Evolutionary conservation across 2,329 filamentous ascomycete species (phyloP).

Genomic region (Aspergillus sp.): DNA sequence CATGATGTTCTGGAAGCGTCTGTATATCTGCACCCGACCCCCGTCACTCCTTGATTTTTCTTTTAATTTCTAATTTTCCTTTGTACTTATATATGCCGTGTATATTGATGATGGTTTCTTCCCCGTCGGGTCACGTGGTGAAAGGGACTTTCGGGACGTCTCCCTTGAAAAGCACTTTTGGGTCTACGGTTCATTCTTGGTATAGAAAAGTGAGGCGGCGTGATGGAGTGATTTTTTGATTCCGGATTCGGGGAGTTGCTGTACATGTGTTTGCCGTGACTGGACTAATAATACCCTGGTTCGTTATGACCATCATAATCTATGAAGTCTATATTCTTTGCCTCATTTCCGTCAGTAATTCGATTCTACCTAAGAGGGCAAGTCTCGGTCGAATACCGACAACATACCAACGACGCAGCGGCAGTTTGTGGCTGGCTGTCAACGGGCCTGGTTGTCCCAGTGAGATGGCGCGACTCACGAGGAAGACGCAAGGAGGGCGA

Average conservation of each 20-base stretch:
- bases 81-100: slow-evolving; percentile 22
- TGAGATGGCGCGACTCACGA: slow-evolving; percentile 10
- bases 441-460: slow-evolving; percentile 4
- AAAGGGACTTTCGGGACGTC: neutral
- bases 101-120: slow-evolving; percentile 11
- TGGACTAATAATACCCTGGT: slow-evolving; percentile 23
- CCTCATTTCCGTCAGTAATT: neutral
- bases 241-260: slow-evolving; percentile 3
- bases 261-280: slow-evolving; percentile 18
- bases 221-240: slow-evolving; percentile 4
- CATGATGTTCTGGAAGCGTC: slow-evolving; percentile 17
- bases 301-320: slow-evolving; percentile 7
- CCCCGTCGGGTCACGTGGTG: slow-evolving; percentile 19
- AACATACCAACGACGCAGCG: too few relatives aligned
- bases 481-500: slow-evolving; percentile 11
- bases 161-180: slow-evolving; percentile 9
- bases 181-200: slow-evolving; percentile 3
- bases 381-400: too few relatives aligned
- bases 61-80: slow-evolving; percentile 13
- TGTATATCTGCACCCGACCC: slow-evolving; percentile 15
- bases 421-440: slow-evolving; percentile 17
- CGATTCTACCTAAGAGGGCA: too few relatives aligned
- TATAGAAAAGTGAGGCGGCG: slow-evolving; percentile 14
- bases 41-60: slow-evolving; percentile 15
- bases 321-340: neutral